Evolutionary conservation across 805 yeast species (phyloP).

Genomic region (Ogataea siamensis): DNA sequence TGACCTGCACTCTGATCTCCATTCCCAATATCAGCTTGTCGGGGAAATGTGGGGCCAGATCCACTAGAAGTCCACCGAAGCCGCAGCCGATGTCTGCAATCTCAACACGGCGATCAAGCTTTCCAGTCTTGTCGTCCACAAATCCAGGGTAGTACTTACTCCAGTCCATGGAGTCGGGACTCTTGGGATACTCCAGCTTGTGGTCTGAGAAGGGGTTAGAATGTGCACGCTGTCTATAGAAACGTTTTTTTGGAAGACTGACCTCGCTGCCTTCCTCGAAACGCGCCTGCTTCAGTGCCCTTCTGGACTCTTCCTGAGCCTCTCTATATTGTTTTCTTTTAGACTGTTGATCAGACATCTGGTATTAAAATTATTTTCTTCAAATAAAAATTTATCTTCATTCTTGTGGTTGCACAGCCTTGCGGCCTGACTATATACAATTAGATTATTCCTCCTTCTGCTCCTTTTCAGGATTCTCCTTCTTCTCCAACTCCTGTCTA

Average conservation of each 20-base stretch:
- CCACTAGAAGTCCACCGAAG: constrained; percentile 85
- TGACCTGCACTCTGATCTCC: constrained; percentile 98
- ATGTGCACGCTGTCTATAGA: constrained; percentile 95
- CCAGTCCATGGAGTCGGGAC: constrained; percentile 91
- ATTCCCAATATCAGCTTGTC: constrained; percentile 80
- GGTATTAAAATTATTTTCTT: neutral
- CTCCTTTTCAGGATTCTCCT: constrained; percentile 9
- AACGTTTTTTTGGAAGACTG: constrained; percentile 73
- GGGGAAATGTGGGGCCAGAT: constrained; percentile 75
- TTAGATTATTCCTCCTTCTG: constrained; percentile 6
- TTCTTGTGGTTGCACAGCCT: constrained; percentile 12
- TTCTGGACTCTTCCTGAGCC: constrained; percentile 43
- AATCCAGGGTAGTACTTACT: constrained; percentile 64
- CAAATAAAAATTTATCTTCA: constrained; percentile 10
- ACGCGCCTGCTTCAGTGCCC: constrained; percentile 43
- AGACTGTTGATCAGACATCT: constrained; percentile 21
- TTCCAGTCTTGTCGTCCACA: constrained; percentile 37
- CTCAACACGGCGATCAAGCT: constrained; percentile 58
- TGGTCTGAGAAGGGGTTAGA: constrained; percentile 98
- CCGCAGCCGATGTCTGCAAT: constrained; percentile 98
- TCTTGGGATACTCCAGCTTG: constrained; percentile 78
- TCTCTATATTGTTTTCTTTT: constrained; percentile 51
- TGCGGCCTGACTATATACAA: constrained; percentile 8
- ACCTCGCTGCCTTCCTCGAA: constrained; percentile 35
- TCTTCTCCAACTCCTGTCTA: constrained; percentile 30